Evolutionary conservation across 1,284 basidiomycete species (phyloP), one percentile per base, ranked within the genome.

Genomic region (Moniliophthora roreri): DNA sequence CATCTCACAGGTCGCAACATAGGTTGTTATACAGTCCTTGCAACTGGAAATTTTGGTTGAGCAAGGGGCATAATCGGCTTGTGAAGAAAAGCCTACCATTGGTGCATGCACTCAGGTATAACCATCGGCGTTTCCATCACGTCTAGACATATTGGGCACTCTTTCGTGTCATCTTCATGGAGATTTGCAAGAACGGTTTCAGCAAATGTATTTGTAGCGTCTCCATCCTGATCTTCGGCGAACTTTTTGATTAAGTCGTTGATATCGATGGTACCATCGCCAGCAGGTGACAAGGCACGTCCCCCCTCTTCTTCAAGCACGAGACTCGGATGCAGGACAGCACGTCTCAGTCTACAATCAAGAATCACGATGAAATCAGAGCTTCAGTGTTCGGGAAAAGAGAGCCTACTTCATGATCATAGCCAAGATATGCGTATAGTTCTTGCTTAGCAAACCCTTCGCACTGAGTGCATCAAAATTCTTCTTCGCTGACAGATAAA

Each of bases 351-450:
- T 58, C 91, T 93, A 60, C 4, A 44, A 34, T 49, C 18, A 37
- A 35, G 45, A 41, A 53, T 60, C 37, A 60, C 53, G n/a, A 55
- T 56, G 21, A 44, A 34, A 37, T 51, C 50, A 38, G 48, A 51
- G 28, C 10, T 13, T 41, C 13, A 60, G 49, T 4, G n/a, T n/a
- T n/a, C n/a, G n/a, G n/a, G 37, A 26, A 41, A 11, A 53, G 24
- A 26, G 53, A 36, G 62, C 76, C 49, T 58, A 92, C 91, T 85
- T 82, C 91, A 94, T 93, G 35, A 94, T 76, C 89, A 93, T 93
- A 4, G 91, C 92, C 62, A 95, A 78, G 64, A 95, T 94, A 60
- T 91, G 89, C 0, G 91, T 93, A 66, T 93, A 95, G 62, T 93
- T 94, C 61, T 85, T 91, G 66, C 87, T 84, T 23, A 93, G 79